A percentile compares a stretch with the other conserved stretches of the same genome.
Conservation (phyloP, 805 yeast genomes). For the Lachancea quebecensis region DNA sequence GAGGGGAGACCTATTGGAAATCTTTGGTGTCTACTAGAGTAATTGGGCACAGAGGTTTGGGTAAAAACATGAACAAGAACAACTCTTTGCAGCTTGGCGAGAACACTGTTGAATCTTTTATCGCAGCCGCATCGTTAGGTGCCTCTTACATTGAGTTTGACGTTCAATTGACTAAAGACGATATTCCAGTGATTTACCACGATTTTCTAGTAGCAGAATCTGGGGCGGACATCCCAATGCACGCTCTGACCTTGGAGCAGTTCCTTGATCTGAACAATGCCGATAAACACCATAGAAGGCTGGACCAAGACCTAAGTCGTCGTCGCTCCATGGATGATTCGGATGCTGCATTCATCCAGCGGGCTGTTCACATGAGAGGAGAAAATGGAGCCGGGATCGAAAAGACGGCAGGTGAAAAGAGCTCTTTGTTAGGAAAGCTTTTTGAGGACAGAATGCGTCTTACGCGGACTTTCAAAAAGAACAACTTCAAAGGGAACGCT, state of each 20-base stretch:
- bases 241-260: conserved; percentile 81
- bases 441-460: conserved; percentile 60
- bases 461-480: conserved; percentile 81
- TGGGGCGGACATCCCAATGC: conserved; percentile 96
- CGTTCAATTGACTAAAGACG: conserved; percentile 89
- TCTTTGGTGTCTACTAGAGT: conserved; percentile 82
- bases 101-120: conserved; percentile 88
- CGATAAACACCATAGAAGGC: conserved; percentile 14
- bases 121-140: conserved; percentile 93
- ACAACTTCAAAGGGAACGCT: conserved; percentile 87
- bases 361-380: conserved; percentile 1
- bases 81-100: conserved; percentile 89
- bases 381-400: neutral
- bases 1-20: conserved; percentile 76
- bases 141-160: conserved; percentile 96
- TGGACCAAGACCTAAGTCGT: conserved; percentile 10
- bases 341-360: conserved; percentile 12
- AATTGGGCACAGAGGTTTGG: conserved; percentile 93
- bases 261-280: conserved; percentile 50
- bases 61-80: conserved; percentile 68
- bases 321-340: conserved; percentile 28
- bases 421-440: conserved; percentile 2
- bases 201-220: conserved; percentile 92
- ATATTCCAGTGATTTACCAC: conserved; percentile 88
- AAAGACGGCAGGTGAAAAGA: neutral